Evolutionary conservation across 208 protist genomes (phyloP).

Genomic region (Crithidia bombi): DNA sequence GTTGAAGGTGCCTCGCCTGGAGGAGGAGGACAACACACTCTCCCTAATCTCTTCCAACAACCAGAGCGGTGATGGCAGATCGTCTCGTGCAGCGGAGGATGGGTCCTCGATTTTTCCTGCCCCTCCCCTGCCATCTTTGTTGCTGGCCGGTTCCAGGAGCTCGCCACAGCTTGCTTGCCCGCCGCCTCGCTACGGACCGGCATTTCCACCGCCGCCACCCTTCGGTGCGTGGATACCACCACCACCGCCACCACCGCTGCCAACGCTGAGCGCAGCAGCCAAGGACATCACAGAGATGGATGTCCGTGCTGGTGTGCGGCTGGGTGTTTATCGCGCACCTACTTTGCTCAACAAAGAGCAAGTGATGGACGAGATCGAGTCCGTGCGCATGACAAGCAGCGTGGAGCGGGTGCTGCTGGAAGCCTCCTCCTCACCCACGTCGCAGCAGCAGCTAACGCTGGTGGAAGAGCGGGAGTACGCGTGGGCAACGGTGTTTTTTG

Average conservation of each 20-base stretch:
- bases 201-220: conserved; percentile 3
- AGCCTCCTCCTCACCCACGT: background rate
- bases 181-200: conserved; percentile 21
- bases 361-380: conserved; percentile 43
- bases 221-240: background rate
- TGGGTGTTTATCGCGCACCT: conserved; percentile 25
- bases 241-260: conserved; percentile 22
- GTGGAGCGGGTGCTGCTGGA: conserved; percentile 37
- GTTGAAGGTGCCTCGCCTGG: conserved; percentile 23
- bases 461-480: conserved; percentile 32
- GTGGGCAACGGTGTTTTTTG: conserved; percentile 36
- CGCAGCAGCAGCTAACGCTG: conserved; percentile 1
- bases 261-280: conserved; percentile 29
- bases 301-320: conserved; percentile 31
- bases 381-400: conserved; percentile 39
- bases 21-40: conserved; percentile 8
- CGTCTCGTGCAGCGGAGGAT: background rate
- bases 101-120: conserved; percentile 12
- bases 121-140: background rate
- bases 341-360: conserved; percentile 33
- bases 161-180: background rate
- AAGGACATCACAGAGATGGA: conserved; percentile 39
- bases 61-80: background rate
- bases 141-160: background rate
- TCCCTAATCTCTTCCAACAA: background rate